Percentiles rank a stretch among this genome's conserved stretches.
phyloP scores from a whole-genome alignment of 2,329 filamentous ascomycete genomes.

The Hymenoscyphus linearis region DNA sequence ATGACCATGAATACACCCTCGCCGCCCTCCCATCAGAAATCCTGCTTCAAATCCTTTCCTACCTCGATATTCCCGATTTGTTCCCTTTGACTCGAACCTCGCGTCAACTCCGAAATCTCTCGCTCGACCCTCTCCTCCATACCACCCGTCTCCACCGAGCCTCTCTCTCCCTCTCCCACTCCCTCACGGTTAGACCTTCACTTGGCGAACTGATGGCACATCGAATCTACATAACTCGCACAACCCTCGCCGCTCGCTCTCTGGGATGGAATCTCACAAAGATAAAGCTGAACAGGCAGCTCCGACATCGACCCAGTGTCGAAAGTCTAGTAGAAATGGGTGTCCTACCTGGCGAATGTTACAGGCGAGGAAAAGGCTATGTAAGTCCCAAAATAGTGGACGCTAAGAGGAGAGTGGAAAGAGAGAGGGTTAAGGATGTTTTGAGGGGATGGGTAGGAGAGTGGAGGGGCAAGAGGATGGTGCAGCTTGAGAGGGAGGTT shows the following conservation, averaged over 20 bases:
- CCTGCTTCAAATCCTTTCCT: conserved; percentile 39
- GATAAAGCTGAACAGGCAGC: conserved; percentile 58
- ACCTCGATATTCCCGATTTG: conserved; percentile 42
- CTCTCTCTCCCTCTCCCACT: conserved; percentile 47
- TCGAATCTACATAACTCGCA: conserved; percentile 62
- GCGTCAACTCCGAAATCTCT: conserved; percentile 56
- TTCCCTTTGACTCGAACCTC: conserved; percentile 35
- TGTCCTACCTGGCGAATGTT: conserved; percentile 61
- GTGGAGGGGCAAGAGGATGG: conserved; percentile 31
- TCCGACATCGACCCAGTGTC: conserved; percentile 54
- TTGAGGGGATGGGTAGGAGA: conserved; percentile 58
- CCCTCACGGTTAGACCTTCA: conserved; percentile 54
- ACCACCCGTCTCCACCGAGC: conserved; percentile 53
- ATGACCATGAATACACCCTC: background rate
- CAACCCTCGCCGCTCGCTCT: conserved; percentile 57
- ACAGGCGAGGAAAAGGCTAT: conserved; percentile 34
- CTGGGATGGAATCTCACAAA: conserved; percentile 58
- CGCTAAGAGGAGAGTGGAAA: conserved; percentile 56
- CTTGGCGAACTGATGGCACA: conserved; percentile 57
- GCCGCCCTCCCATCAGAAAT: conserved; percentile 34
- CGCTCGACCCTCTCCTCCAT: conserved; percentile 61
- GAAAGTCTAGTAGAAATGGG: conserved; percentile 56
- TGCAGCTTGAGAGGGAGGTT: conserved; percentile 41
- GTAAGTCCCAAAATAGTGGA: conserved; percentile 57
- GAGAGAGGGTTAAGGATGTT: conserved; percentile 62